Percentiles rank a stretch among this genome's conserved stretches.
These are phyloP conservation scores for Aspergillus ochraceus DNA, from an alignment of 2,329 filamentous ascomycete genomes.

Conservation along the genomic window DNA sequence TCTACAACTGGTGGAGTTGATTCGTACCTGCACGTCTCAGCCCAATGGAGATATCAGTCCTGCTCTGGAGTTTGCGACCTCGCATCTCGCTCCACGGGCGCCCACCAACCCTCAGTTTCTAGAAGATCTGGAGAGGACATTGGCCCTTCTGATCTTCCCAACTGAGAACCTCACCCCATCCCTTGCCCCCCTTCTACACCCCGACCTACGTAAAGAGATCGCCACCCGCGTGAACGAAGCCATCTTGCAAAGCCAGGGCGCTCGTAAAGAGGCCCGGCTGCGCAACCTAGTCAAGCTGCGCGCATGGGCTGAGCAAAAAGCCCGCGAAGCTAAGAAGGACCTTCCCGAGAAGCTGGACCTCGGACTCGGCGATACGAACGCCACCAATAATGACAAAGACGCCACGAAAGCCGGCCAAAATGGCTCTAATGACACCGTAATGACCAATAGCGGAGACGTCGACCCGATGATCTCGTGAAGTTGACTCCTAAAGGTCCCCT, in stretches of 20 bases:
- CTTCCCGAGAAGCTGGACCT: conserved; percentile 48
- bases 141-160: conserved; percentile 87
- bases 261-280: conserved; percentile 77
- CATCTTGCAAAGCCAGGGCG: conserved; percentile 72
- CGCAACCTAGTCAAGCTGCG: conserved; percentile 77
- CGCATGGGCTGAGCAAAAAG: conserved; percentile 74
- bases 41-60: conserved; percentile 71
- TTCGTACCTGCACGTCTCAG: conserved; percentile 69
- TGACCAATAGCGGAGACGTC: conserved; percentile 43
- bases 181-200: conserved; percentile 74
- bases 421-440: conserved; percentile 40
- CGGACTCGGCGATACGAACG: conserved; percentile 39
- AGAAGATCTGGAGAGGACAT: conserved; percentile 84
- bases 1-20: conserved; percentile 90
- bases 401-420: conserved; percentile 24
- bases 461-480: conserved; percentile 41
- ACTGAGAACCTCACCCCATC: conserved; percentile 75
- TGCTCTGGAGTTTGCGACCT: conserved; percentile 82
- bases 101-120: conserved; percentile 79
- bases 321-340: conserved; percentile 48
- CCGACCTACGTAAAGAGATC: conserved; percentile 76
- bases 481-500: conserved; percentile 12
- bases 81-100: conserved; percentile 82
- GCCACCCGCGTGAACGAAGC: conserved; percentile 87
- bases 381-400: conserved; percentile 23